Percentiles rank a stretch among this genome's conserved stretches.
These are phyloP conservation scores for Furcasterigmium sp. DNA, from an alignment of 2,329 filamentous ascomycete genomes.

Conservation along the genomic window DNA sequence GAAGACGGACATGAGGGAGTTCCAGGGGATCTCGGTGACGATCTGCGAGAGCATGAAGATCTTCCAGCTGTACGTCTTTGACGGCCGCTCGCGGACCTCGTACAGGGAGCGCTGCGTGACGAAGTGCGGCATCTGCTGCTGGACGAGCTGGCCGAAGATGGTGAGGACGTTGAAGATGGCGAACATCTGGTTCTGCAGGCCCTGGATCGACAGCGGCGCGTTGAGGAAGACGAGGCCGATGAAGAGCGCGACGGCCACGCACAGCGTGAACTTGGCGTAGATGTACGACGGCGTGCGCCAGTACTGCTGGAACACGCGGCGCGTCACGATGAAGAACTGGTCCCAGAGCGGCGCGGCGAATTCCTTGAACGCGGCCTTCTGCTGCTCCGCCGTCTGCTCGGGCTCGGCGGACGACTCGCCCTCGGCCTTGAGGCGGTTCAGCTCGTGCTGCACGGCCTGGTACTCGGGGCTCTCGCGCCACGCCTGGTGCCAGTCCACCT, in stretches of 20 bases:
- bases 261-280: slow-evolving; percentile 62
- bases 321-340: slow-evolving; percentile 63
- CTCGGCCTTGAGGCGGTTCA: slow-evolving; percentile 1
- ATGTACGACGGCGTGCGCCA: slow-evolving; percentile 74
- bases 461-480: slow-evolving; percentile 39
- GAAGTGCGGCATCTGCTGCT: slow-evolving; percentile 68
- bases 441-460: slow-evolving; percentile 14
- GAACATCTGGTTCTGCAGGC: slow-evolving; percentile 68
- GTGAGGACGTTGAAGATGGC: slow-evolving; percentile 65
- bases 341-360: slow-evolving; percentile 61
- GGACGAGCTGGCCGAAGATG: slow-evolving; percentile 60
- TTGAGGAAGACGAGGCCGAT: slow-evolving; percentile 66
- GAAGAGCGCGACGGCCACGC: slow-evolving; percentile 49
- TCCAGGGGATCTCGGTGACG: slow-evolving; percentile 65
- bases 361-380: slow-evolving; percentile 35
- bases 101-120: slow-evolving; percentile 63
- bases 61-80: slow-evolving; percentile 65
- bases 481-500: slow-evolving; percentile 40
- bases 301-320: slow-evolving; percentile 66
- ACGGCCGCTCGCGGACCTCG: slow-evolving; percentile 65
- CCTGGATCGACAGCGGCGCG: slow-evolving; percentile 54
- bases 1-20: slow-evolving; percentile 55
- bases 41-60: slow-evolving; percentile 60
- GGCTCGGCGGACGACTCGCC: background rate
- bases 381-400: background rate